A percentile compares a stretch with the other conserved stretches of the same genome.
phyloP scores from a whole-genome alignment of 73 alveolate species.

The Diophrys appendiculata region DNA sequence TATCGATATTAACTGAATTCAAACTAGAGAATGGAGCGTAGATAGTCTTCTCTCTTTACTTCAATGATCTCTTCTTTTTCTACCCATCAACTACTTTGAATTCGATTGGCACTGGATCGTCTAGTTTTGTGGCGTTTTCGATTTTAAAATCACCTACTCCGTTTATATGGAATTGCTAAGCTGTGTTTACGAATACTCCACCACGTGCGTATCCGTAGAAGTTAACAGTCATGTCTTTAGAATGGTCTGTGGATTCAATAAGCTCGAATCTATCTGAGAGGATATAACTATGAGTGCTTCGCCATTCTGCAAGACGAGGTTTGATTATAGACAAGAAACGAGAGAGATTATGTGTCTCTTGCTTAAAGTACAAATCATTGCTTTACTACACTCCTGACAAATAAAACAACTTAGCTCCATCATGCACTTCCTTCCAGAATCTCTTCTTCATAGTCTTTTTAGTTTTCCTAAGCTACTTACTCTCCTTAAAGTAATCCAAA shows the following conservation, averaged over 20 bases:
- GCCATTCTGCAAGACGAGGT: constrained; percentile 50
- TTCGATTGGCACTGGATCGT: constrained; percentile 87
- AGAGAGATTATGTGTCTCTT: constrained; percentile 88
- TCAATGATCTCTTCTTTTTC: constrained; percentile 90
- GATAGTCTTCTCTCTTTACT: constrained; percentile 88
- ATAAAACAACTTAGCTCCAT: constrained; percentile 98
- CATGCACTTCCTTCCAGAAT: constrained; percentile 98
- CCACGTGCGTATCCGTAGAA: constrained; percentile 96
- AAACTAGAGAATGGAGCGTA: constrained; percentile 97
- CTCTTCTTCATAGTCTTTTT: constrained; percentile 97
- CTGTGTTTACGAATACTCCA: constrained; percentile 67
- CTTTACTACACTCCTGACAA: constrained; percentile 85
- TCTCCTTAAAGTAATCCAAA: constrained; percentile 97
- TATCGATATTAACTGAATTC: constrained; percentile 92
- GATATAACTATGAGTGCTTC: constrained; percentile 56
- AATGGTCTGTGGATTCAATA: constrained; percentile 34
- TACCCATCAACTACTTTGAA: constrained; percentile 57
- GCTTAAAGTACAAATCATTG: constrained; percentile 78
- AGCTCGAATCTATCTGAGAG: constrained; percentile 65
- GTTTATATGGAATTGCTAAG: constrained; percentile 68
- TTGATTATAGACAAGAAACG: constrained; percentile 85
- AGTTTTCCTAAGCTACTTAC: constrained; percentile 96
- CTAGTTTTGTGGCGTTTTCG: constrained; percentile 58
- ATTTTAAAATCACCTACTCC: constrained; percentile 85
- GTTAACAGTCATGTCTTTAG: constrained; percentile 19